Percentiles rank a stretch among this genome's conserved stretches.
phyloP scores from a whole-genome alignment of 352 stramenopile species.

The Discostella stelligera region DNA sequence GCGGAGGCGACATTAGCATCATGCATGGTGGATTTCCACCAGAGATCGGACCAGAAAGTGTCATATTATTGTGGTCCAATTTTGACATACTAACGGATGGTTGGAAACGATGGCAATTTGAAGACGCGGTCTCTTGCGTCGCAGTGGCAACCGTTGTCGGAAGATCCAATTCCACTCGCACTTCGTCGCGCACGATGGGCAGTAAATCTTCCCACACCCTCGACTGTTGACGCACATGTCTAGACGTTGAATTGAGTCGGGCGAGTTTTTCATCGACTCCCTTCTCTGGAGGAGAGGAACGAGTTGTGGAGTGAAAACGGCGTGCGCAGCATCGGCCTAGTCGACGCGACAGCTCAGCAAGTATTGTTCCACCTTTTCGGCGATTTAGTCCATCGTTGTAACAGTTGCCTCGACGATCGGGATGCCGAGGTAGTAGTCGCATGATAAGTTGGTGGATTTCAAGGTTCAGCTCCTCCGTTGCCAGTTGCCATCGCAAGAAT shows the following conservation, averaged over 20 bases:
- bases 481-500: no score
- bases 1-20: not conserved
- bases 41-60: not conserved
- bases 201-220: slow-evolving; percentile 1
- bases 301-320: not conserved
- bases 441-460: not conserved
- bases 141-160: not conserved
- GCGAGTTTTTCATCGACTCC: not conserved
- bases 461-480: not conserved
- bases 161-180: not conserved
- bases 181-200: not conserved
- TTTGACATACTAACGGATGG: not conserved
- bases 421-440: not conserved
- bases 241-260: not conserved
- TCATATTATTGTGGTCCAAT: not conserved
- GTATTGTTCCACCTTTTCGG: not conserved
- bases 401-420: not conserved
- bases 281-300: not conserved
- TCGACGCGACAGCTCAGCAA: slow-evolving; percentile 1
- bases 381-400: not conserved
- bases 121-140: not conserved
- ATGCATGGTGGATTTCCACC: not conserved
- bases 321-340: not conserved
- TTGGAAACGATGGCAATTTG: not conserved
- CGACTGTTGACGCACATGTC: not conserved